Evolutionary conservation across 768 basidiomycete genomes (phyloP), one percentile per base, ranked within the genome.

Genomic region (Auriculariales sp.): DNA sequence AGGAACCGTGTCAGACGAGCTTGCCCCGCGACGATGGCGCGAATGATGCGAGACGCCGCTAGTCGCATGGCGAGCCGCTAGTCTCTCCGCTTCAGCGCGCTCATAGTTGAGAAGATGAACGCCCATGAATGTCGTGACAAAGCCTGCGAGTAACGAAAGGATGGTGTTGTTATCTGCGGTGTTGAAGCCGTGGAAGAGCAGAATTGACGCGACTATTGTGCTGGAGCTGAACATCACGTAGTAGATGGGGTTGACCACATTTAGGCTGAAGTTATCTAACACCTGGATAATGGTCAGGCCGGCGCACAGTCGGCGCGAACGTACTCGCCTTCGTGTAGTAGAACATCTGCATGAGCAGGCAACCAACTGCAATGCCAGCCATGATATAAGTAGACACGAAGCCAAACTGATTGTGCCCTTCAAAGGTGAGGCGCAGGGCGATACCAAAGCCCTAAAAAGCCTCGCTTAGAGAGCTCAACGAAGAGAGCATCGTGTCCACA

Each of bases 121-220:
- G 31, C 72, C 71, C 58, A 71, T 59, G 53, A 69, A 72, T 50
- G 70, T 73, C 58, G 67, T 59, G 55, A 69, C 52, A 53, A 72
- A 69, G 4, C 71, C 72, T 54, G 66, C 66, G 28, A 72, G 52
- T 15, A 73, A 65, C 2, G 70, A 71, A n/a, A 70, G 50, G 28
- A 64, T 68, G 56, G 68, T 67, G 54, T 58, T 56, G 2, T 55
- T 64, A 28, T 64, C 68, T 14, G 67, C 59, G 19, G 69, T 71
- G 56, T 70, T 69, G 61, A 72, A 66, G 6, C 72, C 72, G 53
- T 66, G 64, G 66, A 72, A 72, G 15, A 73, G 64, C 52, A 73
- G 67, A 46, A 69, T 61, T 7, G 67, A 69, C 0, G 72, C 71
- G 48, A 72, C 54, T 47, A 72, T 66, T 28, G 71, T 71, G 6